A percentile compares a stretch with the other conserved stretches of the same genome.
phyloP scores from a whole-genome alignment of 495 filamentous ascomycete genomes.

The Penicillium macrosclerotiorum region DNA sequence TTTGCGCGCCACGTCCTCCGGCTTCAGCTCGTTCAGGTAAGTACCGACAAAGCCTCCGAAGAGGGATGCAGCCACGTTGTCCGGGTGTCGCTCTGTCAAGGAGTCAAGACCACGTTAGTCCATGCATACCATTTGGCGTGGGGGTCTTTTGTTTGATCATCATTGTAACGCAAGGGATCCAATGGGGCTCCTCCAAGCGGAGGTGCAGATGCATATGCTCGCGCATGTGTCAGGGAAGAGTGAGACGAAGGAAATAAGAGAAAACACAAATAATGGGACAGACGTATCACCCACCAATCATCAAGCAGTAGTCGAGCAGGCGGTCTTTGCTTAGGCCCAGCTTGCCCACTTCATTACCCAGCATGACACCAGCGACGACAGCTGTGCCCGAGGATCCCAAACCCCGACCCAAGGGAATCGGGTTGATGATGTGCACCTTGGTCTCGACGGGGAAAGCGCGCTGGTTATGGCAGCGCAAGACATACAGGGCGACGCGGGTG shows the following conservation, averaged over 20 bases:
- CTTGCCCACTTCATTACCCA: slow-evolving; percentile 85
- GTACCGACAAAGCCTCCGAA: slow-evolving; percentile 97
- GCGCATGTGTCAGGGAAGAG: background rate
- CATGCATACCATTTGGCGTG: slow-evolving; percentile 3
- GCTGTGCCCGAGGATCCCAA: slow-evolving; percentile 91
- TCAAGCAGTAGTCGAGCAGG: slow-evolving; percentile 90
- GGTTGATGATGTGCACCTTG: slow-evolving; percentile 89
- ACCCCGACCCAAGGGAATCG: slow-evolving; percentile 86
- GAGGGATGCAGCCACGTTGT: slow-evolving; percentile 92
- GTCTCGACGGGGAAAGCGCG: slow-evolving; percentile 79
- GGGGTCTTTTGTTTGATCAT: background rate
- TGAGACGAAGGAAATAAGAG: background rate
- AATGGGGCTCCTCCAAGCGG: background rate
- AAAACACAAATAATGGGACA: background rate
- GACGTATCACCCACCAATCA: slow-evolving; percentile 62
- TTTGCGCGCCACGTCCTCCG: slow-evolving; percentile 77
- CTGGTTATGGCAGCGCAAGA: slow-evolving; percentile 85
- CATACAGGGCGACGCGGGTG: slow-evolving; percentile 86
- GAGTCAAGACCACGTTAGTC: slow-evolving; percentile 9
- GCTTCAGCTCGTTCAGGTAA: slow-evolving; percentile 84
- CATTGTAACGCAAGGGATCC: background rate
- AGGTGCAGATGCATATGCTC: background rate
- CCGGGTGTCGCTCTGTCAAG: slow-evolving; percentile 77
- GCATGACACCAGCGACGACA: slow-evolving; percentile 87
- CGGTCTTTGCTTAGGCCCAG: slow-evolving; percentile 76